These are phyloP conservation scores for Syzygium grande DNA, from an alignment of 345 rosid species.

Conservation along the genomic window DNA sequence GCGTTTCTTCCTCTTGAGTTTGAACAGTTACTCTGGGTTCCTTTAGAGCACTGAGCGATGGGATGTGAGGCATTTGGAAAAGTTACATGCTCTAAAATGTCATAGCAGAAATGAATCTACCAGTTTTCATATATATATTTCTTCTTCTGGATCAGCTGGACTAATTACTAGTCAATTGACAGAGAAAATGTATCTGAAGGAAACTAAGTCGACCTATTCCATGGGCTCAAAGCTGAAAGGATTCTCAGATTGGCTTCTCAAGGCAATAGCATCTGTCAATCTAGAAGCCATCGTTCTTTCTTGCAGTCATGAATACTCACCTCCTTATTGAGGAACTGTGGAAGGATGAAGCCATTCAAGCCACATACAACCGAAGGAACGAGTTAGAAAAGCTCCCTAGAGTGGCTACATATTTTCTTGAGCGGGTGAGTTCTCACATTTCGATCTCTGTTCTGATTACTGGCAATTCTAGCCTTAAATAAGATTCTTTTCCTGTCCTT, in stretches of 20 bases:
- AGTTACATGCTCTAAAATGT: background rate
- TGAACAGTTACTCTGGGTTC: background rate
- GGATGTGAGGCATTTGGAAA: background rate
- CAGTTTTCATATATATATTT: background rate
- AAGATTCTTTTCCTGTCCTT: background rate
- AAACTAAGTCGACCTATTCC: constrained; percentile 28
- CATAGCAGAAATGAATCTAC: background rate
- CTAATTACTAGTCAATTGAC: background rate
- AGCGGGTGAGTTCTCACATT: constrained; percentile 38
- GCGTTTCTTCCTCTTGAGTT: background rate
- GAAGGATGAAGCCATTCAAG: constrained; percentile 73
- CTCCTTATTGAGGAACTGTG: constrained; percentile 57
- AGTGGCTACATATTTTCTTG: constrained; percentile 72
- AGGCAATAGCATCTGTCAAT: constrained; percentile 58
- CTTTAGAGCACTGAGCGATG: background rate
- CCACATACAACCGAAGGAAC: constrained; percentile 61
- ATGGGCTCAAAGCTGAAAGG: constrained; percentile 42
- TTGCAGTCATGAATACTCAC: constrained; percentile 53
- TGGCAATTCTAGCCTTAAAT: background rate
- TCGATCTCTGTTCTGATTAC: background rate
- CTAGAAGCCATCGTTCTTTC: constrained; percentile 60
- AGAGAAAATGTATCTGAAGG: constrained; percentile 25
- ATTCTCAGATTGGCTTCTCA: constrained; percentile 70
- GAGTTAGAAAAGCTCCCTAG: constrained; percentile 63
- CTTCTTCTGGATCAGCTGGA: background rate